Evolutionary conservation across 148 eudicot genomes (phyloP).

Genomic region (Amaranthus palmeri): DNA sequence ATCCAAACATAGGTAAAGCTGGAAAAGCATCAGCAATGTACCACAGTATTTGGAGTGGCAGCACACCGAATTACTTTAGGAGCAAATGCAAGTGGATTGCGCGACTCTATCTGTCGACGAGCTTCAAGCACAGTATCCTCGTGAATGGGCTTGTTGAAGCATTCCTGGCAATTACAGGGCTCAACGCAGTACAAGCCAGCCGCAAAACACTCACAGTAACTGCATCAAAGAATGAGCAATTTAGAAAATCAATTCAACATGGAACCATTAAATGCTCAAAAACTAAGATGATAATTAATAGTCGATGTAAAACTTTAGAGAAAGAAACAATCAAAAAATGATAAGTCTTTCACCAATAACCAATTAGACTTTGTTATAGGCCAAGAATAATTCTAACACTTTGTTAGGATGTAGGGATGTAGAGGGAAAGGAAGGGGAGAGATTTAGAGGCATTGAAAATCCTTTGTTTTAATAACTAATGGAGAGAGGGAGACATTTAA

Average conservation of each 20-base stretch:
- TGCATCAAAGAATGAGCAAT: conserved; percentile 14
- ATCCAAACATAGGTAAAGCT: too few relatives aligned
- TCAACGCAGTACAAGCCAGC: conserved; percentile 48
- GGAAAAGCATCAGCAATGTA: conserved; percentile 4
- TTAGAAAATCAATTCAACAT: not conserved
- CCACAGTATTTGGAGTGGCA: conserved; percentile 24
- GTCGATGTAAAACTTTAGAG: not conserved
- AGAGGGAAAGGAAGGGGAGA: too few relatives aligned
- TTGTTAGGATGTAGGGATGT: too few relatives aligned
- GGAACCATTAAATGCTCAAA: not conserved
- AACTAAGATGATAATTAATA: not conserved
- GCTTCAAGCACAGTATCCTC: conserved; percentile 42
- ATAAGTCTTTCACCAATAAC: too few relatives aligned
- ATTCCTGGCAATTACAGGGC: conserved; percentile 40
- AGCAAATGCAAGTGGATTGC: conserved; percentile 53
- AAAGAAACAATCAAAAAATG: too few relatives aligned
- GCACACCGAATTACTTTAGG: conserved; percentile 39
- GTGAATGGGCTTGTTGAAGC: conserved; percentile 41
- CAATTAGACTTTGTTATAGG: too few relatives aligned
- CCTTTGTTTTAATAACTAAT: too few relatives aligned
- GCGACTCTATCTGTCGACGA: conserved; percentile 45
- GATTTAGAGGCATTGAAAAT: too few relatives aligned
- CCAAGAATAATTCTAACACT: too few relatives aligned
- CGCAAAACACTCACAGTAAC: conserved; percentile 50
- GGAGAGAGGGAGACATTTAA: too few relatives aligned